Conservation (phyloP, 2,329 filamentous ascomycete genomes). For the Phialocephala subalpina region DNA sequence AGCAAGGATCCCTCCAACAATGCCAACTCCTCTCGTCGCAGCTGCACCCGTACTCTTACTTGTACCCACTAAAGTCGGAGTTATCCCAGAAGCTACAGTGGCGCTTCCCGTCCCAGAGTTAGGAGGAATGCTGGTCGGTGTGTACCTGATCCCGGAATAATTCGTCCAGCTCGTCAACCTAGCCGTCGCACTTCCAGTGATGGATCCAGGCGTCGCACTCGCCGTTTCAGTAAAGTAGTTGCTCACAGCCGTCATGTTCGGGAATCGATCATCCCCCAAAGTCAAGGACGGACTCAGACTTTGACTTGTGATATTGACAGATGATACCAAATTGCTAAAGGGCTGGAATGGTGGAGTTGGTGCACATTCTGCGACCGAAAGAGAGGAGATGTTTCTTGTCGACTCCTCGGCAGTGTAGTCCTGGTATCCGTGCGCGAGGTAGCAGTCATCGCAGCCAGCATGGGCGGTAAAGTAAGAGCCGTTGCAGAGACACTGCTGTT, state of each 20-base stretch:
- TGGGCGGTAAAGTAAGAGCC: slow-evolving; percentile 51
- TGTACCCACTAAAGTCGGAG: not conserved
- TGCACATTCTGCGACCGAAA: slow-evolving; percentile 45
- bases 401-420: slow-evolving; percentile 45
- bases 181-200: slow-evolving; percentile 51
- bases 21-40: not conserved
- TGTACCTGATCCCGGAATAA: slow-evolving; percentile 9
- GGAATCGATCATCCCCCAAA: slow-evolving; percentile 42
- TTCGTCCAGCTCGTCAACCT: slow-evolving; percentile 22
- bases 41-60: not conserved
- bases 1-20: not conserved
- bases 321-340: slow-evolving; percentile 45
- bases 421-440: slow-evolving; percentile 49
- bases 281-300: slow-evolving; percentile 20
- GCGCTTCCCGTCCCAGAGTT: not conserved
- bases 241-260: slow-evolving; percentile 49
- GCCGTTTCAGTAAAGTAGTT: slow-evolving; percentile 51
- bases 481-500: slow-evolving; percentile 51
- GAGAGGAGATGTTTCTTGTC: slow-evolving; percentile 43
- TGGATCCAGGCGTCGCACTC: slow-evolving; percentile 48
- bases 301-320: slow-evolving; percentile 42
- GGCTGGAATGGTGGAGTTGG: slow-evolving; percentile 47
- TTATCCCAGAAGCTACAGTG: not conserved
- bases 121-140: slow-evolving; percentile 11
- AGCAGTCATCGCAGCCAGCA: slow-evolving; percentile 50